These are phyloP conservation scores for Mycena amicta DNA, from an alignment of 768 basidiomycete genomes.

Conservation along the genomic window DNA sequence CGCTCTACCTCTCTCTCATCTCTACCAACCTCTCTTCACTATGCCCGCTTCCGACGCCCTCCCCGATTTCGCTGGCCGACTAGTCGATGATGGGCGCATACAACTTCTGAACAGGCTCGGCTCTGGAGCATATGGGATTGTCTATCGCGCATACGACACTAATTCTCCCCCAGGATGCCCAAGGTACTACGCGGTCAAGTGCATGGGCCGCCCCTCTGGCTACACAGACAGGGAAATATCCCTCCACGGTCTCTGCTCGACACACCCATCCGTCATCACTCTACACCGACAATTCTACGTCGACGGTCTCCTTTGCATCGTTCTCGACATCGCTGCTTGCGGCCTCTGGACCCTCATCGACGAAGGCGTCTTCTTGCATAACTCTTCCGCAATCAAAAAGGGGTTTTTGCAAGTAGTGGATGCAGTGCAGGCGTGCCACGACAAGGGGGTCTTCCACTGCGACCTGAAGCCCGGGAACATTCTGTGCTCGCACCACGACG, in stretches of 20 bases:
- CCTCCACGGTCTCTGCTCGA: conserved; percentile 31
- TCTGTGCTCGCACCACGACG: conserved; percentile 51
- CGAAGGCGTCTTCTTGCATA: conserved; percentile 37
- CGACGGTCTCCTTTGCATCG: conserved; percentile 29
- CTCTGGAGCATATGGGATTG: conserved; percentile 1
- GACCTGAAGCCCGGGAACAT: conserved; percentile 67
- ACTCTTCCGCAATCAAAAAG: conserved; percentile 45
- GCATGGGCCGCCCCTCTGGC: conserved; percentile 43
- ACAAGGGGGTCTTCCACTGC: conserved; percentile 58
- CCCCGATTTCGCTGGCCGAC: not conserved
- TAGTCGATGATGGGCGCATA: conserved; percentile 7
- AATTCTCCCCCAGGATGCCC: not conserved
- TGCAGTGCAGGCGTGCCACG: conserved; percentile 69
- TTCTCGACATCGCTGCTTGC: conserved; percentile 36
- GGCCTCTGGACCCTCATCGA: conserved; percentile 53
- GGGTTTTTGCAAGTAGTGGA: conserved; percentile 64
- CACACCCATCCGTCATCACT: conserved; percentile 45
- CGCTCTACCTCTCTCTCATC: too few species aligned
- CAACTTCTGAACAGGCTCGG: not conserved
- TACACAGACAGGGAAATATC: conserved; percentile 51
- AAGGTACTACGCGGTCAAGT: conserved; percentile 47
- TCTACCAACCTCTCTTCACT: not conserved
- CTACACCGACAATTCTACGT: conserved; percentile 50
- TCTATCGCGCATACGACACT: conserved; percentile 5
- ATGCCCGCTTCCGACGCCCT: not conserved